phyloP scores from a whole-genome alignment of 2,329 filamentous ascomycete species.

The Xylariaceae sp. region DNA sequence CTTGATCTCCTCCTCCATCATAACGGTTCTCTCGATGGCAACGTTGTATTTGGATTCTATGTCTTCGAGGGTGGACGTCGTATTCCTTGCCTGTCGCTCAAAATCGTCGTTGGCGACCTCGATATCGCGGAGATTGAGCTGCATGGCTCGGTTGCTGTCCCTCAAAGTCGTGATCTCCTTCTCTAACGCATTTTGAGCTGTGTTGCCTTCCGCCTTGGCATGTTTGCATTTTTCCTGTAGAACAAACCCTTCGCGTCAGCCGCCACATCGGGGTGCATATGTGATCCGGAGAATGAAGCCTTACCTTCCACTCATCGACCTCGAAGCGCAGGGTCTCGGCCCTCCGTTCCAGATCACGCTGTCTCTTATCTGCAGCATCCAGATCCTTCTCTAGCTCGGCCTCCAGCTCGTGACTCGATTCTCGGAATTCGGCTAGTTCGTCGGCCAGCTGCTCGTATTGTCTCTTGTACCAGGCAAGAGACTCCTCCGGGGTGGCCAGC shows the following conservation, averaged over 20 bases:
- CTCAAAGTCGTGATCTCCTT: conserved; percentile 93
- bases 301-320: conserved; percentile 97
- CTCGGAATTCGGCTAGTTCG: conserved; percentile 89
- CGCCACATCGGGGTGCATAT: too few species aligned
- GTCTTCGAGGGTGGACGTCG: conserved; percentile 91
- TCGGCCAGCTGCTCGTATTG: conserved; percentile 91
- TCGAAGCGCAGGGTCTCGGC: conserved; percentile 81
- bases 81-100: conserved; percentile 92
- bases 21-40: conserved; percentile 82
- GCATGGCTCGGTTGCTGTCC: conserved; percentile 75
- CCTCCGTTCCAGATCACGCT: conserved; percentile 80
- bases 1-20: conserved; percentile 94
- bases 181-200: conserved; percentile 79
- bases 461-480: conserved; percentile 88
- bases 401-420: conserved; percentile 90
- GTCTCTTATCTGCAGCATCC: conserved; percentile 89
- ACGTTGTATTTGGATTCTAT: conserved; percentile 96
- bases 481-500: conserved; percentile 60
- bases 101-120: conserved; percentile 99
- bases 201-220: conserved; percentile 80
- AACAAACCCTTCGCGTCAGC: too few species aligned
- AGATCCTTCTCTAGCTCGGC: conserved; percentile 94
- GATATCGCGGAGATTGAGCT: conserved; percentile 83
- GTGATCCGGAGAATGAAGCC: conserved; percentile 25
- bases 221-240: conserved; percentile 92